These are phyloP conservation scores for Pneumocystis oryctolagi DNA, from an alignment of 1,139 yeast species.

Conservation along the genomic window DNA sequence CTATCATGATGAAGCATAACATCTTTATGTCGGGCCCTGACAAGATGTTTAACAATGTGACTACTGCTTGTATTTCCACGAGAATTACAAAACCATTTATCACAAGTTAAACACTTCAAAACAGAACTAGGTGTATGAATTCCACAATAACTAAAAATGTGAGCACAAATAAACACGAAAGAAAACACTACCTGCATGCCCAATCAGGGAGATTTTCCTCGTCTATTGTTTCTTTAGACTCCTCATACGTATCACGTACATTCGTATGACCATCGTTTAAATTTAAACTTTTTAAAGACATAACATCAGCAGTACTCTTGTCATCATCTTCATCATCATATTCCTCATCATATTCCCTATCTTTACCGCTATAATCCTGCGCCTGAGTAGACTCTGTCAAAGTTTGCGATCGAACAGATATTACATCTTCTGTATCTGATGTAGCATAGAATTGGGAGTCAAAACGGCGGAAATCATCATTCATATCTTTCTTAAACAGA, in stretches of 20 bases:
- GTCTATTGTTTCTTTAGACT: neutral
- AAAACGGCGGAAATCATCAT: neutral
- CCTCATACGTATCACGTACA: neutral
- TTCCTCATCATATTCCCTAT: neutral
- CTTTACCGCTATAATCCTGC: neutral
- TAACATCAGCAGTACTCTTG: neutral
- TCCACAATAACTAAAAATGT: slow-evolving; percentile 44
- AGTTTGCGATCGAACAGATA: neutral
- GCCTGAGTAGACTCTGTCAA: neutral
- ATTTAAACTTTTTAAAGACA: neutral
- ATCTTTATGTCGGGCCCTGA: slow-evolving; percentile 57
- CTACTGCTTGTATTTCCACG: slow-evolving; percentile 48
- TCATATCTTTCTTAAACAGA: neutral
- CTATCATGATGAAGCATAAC: slow-evolving; percentile 68
- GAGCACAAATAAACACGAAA: neutral
- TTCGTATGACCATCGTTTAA: neutral
- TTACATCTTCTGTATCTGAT: neutral
- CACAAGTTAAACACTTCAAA: slow-evolving; percentile 61
- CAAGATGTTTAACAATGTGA: slow-evolving; percentile 77
- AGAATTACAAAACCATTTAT: slow-evolving; percentile 88
- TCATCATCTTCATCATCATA: neutral
- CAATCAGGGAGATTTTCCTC: neutral
- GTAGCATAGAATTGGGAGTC: neutral
- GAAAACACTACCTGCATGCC: neutral
- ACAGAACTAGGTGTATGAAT: slow-evolving; percentile 51